A percentile compares a stretch with the other conserved stretches of the same genome.
Evolutionary conservation across 2,329 filamentous ascomycete species (phyloP).

Genomic region (Trichophyton mentagrophytes): DNA sequence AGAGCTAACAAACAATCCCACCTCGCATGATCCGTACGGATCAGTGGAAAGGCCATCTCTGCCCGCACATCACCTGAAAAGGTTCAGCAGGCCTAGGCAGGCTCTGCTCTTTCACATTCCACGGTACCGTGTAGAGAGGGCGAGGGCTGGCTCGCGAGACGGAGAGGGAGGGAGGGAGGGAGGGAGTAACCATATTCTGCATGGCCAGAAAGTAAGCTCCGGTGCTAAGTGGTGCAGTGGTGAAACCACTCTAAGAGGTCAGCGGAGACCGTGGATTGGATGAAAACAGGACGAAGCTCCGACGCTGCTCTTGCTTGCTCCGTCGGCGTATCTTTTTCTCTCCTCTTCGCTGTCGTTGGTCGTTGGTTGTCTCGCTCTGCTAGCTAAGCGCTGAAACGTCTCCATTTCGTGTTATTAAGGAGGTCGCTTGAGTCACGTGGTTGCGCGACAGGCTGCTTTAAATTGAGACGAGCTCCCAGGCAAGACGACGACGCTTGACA

Average conservation of each 20-base stretch:
- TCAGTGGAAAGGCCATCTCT: too few species aligned
- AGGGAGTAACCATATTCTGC: neutral
- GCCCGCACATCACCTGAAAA: too few species aligned
- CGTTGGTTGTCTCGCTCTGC: neutral
- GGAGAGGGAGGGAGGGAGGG: neutral
- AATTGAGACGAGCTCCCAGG: neutral
- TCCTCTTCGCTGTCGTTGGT: neutral
- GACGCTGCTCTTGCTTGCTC: too few species aligned
- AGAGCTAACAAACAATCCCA: too few species aligned
- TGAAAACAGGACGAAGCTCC: neutral
- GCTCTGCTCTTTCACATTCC: too few species aligned
- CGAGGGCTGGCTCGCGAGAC: neutral
- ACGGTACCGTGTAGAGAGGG: neutral
- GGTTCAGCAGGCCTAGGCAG: too few species aligned
- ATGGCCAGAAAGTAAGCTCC: neutral
- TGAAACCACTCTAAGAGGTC: neutral
- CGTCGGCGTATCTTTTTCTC: neutral
- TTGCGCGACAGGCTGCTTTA: neutral
- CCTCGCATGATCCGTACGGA: too few species aligned
- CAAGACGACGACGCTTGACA: too few species aligned
- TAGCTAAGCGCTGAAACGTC: neutral
- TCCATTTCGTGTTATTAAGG: neutral
- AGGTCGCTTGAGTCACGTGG: neutral
- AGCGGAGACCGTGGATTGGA: neutral
- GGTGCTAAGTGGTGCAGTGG: slow-evolving; percentile 3